A percentile compares a stretch with the other conserved stretches of the same genome.
phyloP scores from a whole-genome alignment of 1,284 basidiomycete species.

The Blastosporella zonata region DNA sequence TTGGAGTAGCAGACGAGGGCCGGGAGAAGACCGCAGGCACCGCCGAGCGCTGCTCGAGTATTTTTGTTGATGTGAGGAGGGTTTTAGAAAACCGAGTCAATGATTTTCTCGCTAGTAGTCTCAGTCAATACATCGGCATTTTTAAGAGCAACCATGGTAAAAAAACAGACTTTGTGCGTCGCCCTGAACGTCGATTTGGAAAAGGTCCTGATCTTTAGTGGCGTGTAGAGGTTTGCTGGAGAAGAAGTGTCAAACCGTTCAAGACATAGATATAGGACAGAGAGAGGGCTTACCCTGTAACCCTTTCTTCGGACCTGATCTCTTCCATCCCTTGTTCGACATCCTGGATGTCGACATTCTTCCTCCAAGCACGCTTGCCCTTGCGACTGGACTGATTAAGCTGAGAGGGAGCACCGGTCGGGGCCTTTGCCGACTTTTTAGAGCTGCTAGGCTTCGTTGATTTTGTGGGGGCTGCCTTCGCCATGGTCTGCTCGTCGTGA shows the following conservation, averaged over 20 bases:
- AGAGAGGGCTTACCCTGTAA: slow-evolving; percentile 59
- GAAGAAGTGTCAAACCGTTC: slow-evolving; percentile 1
- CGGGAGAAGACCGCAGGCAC: slow-evolving; percentile 77
- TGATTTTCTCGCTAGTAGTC: slow-evolving; percentile 49
- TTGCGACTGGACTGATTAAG: slow-evolving; percentile 76
- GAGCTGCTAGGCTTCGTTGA: neutral
- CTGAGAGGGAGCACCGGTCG: slow-evolving; percentile 64
- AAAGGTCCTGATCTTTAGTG: slow-evolving; percentile 70
- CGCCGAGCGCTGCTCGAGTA: slow-evolving; percentile 81
- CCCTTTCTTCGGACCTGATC: slow-evolving; percentile 73
- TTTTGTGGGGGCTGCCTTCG: slow-evolving; percentile 8
- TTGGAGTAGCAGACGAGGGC: slow-evolving; percentile 26
- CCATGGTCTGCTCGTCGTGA: slow-evolving; percentile 5
- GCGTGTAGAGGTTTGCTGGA: slow-evolving; percentile 56
- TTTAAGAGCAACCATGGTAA: neutral
- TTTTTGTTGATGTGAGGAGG: slow-evolving; percentile 74
- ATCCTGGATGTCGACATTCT: slow-evolving; percentile 81
- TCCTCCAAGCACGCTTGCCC: slow-evolving; percentile 91
- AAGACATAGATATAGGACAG: neutral
- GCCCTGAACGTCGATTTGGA: slow-evolving; percentile 76
- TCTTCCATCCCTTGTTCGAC: slow-evolving; percentile 76
- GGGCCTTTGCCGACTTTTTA: slow-evolving; percentile 14
- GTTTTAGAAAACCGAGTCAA: slow-evolving; percentile 53
- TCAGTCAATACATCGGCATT: neutral
- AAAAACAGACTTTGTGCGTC: slow-evolving; percentile 65